Evolutionary conservation across 2,329 filamentous ascomycete species (phyloP).

Genomic region (Hymenoscyphus fructigenus): DNA sequence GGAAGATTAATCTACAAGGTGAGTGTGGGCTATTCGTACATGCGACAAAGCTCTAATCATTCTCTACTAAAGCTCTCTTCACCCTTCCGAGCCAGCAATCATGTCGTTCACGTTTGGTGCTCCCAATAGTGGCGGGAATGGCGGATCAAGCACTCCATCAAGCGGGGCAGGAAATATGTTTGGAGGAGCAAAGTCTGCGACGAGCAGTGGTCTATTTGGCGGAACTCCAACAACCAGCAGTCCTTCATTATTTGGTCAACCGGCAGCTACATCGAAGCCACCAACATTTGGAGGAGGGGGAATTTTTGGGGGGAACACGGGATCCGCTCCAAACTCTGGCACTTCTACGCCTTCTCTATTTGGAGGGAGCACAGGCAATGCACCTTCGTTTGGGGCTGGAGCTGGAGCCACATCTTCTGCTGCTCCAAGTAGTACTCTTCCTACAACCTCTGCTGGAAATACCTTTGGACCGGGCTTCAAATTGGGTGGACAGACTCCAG

Average conservation of each 20-base stretch:
- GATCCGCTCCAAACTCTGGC: slow-evolving; percentile 23
- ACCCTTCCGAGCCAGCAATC: background rate
- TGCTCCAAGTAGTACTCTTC: background rate
- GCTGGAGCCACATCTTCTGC: slow-evolving; percentile 30
- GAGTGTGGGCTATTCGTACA: background rate
- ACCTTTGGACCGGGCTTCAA: slow-evolving; percentile 10
- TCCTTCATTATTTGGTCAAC: slow-evolving; percentile 21
- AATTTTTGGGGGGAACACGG: slow-evolving; percentile 21
- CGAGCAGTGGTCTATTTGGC: slow-evolving; percentile 36
- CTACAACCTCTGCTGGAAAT: slow-evolving; percentile 11
- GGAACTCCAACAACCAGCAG: slow-evolving; percentile 17
- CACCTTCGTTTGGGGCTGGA: slow-evolving; percentile 22
- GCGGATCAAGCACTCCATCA: slow-evolving; percentile 14
- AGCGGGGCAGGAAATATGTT: slow-evolving; percentile 15
- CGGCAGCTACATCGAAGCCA: slow-evolving; percentile 24
- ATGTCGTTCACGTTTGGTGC: slow-evolving; percentile 37
- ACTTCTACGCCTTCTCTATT: slow-evolving; percentile 26
- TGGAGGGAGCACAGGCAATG: slow-evolving; percentile 32
- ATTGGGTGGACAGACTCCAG: slow-evolving; percentile 2
- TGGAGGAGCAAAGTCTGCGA: slow-evolving; percentile 8
- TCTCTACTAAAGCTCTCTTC: background rate
- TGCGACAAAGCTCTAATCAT: slow-evolving; percentile 3
- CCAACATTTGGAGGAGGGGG: slow-evolving; percentile 14
- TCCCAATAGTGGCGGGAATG: slow-evolving; percentile 16
- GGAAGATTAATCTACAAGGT: background rate